Base-by-base conservation (phyloP, 2,329 filamentous ascomycete genomes). In the Fusarium albosuccineum region DNA sequence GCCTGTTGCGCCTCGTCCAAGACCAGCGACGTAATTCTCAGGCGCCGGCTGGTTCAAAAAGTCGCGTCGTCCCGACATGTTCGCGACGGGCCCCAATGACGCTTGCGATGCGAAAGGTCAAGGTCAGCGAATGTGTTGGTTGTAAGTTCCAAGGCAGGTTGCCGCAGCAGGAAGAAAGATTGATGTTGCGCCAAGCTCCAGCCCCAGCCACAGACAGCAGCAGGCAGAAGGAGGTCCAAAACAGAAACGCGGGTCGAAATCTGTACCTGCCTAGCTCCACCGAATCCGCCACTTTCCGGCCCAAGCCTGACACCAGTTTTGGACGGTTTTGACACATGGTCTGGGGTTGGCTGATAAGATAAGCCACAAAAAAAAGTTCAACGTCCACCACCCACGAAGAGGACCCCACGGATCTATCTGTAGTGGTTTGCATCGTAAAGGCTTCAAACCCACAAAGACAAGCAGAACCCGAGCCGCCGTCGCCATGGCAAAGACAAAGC, bases 1-100 rank as follows among this genome's bases (percentile, higher is more conserved):
- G 63, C 97, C 96, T 8, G 96, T 99, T 22, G 97, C 97, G 82
- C 96, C 96, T 86, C 97, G 92, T 81, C 96, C 96, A 67, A 99
- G 90, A 87, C 96, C 96, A 68, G 96, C 96, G 67, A 99, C 95
- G 76, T 95, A 95, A 79, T 94, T 95, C 74, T 94, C 92, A 11
- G 92, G 92, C 57, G 92, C 91, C 65, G 91, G 90, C 80, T 97
- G 94, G 80, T 87, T 94, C 63, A 98, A 81, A 75, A 98, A 98
- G 80, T 97, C 94, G 75, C 87, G 86, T 83, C 93, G 91, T 73
- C 79, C 81, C 50, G 85, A 80, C 85, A 87, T 87, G n/a, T 66
- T 80, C 64, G 63, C 67, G 49, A 57, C 53, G 52, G 42, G 39
- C 9, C 53, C 54, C 44, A 46, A 50, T 60, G 62, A 62, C 62